A percentile compares a stretch with the other conserved stretches of the same genome.
Conservation (phyloP, 2,329 filamentous ascomycete genomes). For the Metarhizium anisopliae region DNA sequence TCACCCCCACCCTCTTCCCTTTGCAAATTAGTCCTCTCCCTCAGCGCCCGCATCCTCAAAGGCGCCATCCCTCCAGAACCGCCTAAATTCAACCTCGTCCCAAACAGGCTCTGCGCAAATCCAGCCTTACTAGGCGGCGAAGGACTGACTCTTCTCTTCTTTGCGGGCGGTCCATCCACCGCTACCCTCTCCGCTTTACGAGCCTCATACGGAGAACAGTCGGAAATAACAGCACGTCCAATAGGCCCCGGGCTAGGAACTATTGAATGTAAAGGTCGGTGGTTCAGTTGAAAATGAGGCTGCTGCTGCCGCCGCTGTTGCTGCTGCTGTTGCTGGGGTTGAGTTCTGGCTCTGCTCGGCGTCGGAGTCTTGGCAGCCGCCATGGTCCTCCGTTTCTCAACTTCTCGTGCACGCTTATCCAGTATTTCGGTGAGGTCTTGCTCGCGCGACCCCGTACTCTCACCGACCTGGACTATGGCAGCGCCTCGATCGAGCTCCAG, state of each 20-base stretch:
- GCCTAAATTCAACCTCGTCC: slow-evolving; percentile 21
- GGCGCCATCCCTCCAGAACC: slow-evolving; percentile 9
- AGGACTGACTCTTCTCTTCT: slow-evolving; percentile 17
- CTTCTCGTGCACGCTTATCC: slow-evolving; percentile 56
- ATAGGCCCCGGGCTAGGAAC: slow-evolving; percentile 21
- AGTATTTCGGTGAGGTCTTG: slow-evolving; percentile 72
- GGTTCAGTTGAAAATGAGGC: slow-evolving; percentile 28
- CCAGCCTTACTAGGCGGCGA: slow-evolving; percentile 25
- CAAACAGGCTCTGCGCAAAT: slow-evolving; percentile 26
- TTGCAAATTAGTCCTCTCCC: slow-evolving; percentile 12
- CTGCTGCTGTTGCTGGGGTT: slow-evolving; percentile 13
- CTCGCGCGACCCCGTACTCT: slow-evolving; percentile 61
- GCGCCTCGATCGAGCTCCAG: slow-evolving; percentile 66
- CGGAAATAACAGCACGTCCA: slow-evolving; percentile 23
- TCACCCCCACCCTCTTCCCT: background rate
- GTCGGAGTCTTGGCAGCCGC: slow-evolving; percentile 27
- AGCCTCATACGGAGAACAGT: slow-evolving; percentile 24
- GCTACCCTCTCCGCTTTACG: slow-evolving; percentile 14
- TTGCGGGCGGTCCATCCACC: slow-evolving; percentile 12
- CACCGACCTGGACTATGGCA: slow-evolving; percentile 71
- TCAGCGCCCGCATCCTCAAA: slow-evolving; percentile 10
- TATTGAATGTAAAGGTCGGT: slow-evolving; percentile 33
- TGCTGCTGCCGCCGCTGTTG: slow-evolving; percentile 16
- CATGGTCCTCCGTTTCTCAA: slow-evolving; percentile 37
- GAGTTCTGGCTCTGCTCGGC: slow-evolving; percentile 7